Base-by-base conservation (phyloP, 2,329 filamentous ascomycete species). In the Annulohypoxylon truncatum region DNA sequence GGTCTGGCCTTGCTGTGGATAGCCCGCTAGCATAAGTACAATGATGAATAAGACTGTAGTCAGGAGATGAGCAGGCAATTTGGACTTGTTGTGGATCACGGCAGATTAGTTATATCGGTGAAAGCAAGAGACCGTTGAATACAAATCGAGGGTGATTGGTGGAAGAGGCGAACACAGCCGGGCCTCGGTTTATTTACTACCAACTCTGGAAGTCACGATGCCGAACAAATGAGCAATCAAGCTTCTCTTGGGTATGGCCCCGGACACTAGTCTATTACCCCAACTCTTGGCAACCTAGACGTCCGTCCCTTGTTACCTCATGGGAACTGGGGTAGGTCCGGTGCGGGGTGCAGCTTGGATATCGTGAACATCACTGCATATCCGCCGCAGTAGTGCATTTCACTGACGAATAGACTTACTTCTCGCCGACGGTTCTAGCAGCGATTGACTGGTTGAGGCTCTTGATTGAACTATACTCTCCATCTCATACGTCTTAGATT, bases 331-430 rank as follows among this genome's bases (percentile, higher is more conserved):
- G 35, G 57, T 50, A 52, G 24, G 22, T 24, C 42, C 20, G 62
- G 40, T 67, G 64, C 63, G 67, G 67, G 67, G 66, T 66, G 63
- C 60, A 60, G 66, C 24, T 3, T 18, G 15, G 33, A 40, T 18
- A 48, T 60, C 31, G 38, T 42, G 38, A 33, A 55, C 33, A 42
- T 35, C 50, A 38, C 35, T 28, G 42, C 33, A 15, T 13, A 15
- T 24, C 20, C 15, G 33, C n/a, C 22, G 12, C 26, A n/a, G 29
- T 50, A n/a, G 13, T 50, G 26, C n/a, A 2, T 31, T 31, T 7
- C n/a, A n/a, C 50, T 40, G 22, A 9, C 15, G 26, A 46, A 33
- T 24, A 8, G 7, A 29, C 2, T 13, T n/a, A 42, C 13, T 28
- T 13, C 9, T 28, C 12, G 29, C 13, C 33, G 13, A 13, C 5